Base-by-base conservation (phyloP, 2,329 filamentous ascomycete species). In the Aspergillus sp. region DNA sequence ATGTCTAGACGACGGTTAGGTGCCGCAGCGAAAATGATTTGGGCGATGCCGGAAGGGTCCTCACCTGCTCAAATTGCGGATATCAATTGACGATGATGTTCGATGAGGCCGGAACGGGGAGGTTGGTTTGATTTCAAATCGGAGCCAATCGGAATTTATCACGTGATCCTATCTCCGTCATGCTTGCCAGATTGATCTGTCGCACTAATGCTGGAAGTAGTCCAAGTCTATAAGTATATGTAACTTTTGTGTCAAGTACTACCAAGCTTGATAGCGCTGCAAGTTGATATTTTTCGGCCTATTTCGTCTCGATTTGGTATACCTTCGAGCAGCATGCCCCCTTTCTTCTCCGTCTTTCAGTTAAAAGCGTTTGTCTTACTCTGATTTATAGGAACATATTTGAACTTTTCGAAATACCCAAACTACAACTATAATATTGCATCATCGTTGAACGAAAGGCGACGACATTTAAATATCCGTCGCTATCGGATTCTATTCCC, bases 1-100 rank as follows among this genome's bases (percentile, higher is more conserved):
- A 76, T 76, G 53, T 60, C 71, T 74, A 24, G 38, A 18, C 45
- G 32, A 38, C 1, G 54, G 56, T 52, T 26, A 45, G 32, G 36
- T n/a, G 30, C 12, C 9, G 5, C 11, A 4, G 12, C 6, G 48
- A 36, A 5, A 32, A 52, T 45, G 22, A 39, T 5, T 12, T 9
- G 12, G n/a, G 43, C 13, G 34, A 4, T 5, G 15, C 6, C 20
- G 18, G 22, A 30, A 15, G 8, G 8, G 18, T 26, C 30, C 20
- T 49, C n/a, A 60, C 58, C 48, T 57, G 34, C 15, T 48, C 22
- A 48, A 52, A n/a, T 42, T 39, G 43, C 48, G 26, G 17, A 43
- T 8, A 9, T 48, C 12, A 18, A 41, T 12, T 24, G 18, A 15
- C 9, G 22, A 42, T 17, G 9, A n/a, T 34, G 42, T 44, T 48